Evolutionary conservation across 805 yeast genomes (phyloP), one percentile per base, ranked within the genome.

Genomic region (Candida ipomoeae): DNA sequence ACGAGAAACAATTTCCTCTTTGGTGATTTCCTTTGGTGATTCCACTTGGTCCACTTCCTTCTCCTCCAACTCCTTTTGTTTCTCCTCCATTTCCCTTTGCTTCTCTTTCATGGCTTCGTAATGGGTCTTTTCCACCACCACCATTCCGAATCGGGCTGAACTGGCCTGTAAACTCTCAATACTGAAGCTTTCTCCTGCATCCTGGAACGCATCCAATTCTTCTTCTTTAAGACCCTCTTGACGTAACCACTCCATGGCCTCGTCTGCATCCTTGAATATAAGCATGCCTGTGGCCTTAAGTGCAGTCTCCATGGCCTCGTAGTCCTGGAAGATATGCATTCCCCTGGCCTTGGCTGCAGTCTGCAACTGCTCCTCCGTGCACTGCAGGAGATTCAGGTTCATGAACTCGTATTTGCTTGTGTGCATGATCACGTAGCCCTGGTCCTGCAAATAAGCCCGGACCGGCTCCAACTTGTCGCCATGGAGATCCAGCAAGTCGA

Each of bases 1-100:
- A 14, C 44, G 52, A 23, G 57, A 54, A 18, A 58, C 29, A 11
- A 56, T 48, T 13, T 48, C 49, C 17, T 61, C 70, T 52, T 62
- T 69, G n/a, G 62, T 56, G 8, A 53, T 15, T 2, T 50, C 48
- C 8, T 46, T 15, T 15, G 33, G 29, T 3, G 29, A 3, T 26
- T 26, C 29, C 29, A 26, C 13, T 26, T 26, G 8, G 4, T 26
- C 11, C 29, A 26, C 11, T 26, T 26, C 29, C 29, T 26, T 40
- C 14, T 11, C 18, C 8, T n/a, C 20, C 20, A 23, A 33, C 6
- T 21, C 14, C 7, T 14, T 17, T 21, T 37, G 15, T 18, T n/a
- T 10, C 26, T 20, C 29, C 11, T 20, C 26, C 26, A 11, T 3
- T n/a, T 39, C 32, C 23, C 10, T n/a, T 7, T 23, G 13, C 42